phyloP scores from a whole-genome alignment of 768 basidiomycete species.

The Boletus rufocinnamomeus region DNA sequence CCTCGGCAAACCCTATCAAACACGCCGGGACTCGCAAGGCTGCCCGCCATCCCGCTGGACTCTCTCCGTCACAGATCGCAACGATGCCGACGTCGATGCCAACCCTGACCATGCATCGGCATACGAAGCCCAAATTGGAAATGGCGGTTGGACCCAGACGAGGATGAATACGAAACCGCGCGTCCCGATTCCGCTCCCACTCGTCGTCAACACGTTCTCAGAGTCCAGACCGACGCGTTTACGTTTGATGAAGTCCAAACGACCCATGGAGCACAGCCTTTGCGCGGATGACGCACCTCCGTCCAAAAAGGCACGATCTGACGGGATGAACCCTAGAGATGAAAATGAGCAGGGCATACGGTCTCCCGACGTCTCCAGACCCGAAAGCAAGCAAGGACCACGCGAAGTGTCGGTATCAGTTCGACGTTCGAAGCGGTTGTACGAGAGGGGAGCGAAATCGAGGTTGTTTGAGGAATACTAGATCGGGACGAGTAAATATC shows the following conservation, averaged over 20 bases:
- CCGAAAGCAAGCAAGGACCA: background rate
- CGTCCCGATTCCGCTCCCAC: background rate
- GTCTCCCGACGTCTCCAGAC: too few relatives aligned
- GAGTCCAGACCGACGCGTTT: background rate
- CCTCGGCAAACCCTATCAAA: constrained; percentile 16
- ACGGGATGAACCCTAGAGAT: background rate
- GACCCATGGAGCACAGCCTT: background rate
- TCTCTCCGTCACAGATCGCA: background rate
- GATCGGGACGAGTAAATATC: background rate
- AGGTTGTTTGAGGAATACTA: constrained; percentile 12
- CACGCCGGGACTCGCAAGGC: background rate
- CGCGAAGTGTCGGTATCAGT: background rate
- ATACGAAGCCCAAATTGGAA: background rate
- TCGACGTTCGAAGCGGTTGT: constrained; percentile 4
- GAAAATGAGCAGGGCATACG: background rate
- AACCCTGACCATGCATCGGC: background rate
- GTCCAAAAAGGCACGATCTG: background rate
- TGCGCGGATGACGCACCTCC: background rate
- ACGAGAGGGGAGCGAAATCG: constrained; percentile 14
- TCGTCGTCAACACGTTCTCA: constrained; percentile 4
- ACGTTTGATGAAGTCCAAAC: background rate
- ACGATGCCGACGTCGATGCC: background rate
- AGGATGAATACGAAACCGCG: background rate
- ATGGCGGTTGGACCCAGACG: background rate
- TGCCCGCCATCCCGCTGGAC: background rate